Evolutionary conservation across 768 basidiomycete genomes (phyloP), one percentile per base, ranked within the genome.

Genomic region (Amanita polypyramis): DNA sequence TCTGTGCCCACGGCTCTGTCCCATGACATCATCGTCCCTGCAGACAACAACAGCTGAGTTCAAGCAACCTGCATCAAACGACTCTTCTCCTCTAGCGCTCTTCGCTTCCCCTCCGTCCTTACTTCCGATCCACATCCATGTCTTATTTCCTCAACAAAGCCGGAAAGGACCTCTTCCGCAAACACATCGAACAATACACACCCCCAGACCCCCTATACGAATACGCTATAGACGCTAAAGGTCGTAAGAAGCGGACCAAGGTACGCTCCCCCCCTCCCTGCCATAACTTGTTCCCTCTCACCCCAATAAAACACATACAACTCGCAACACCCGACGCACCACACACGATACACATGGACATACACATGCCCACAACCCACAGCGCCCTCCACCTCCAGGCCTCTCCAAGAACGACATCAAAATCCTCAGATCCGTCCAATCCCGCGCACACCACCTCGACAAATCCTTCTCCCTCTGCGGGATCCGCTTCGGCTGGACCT

Each of bases 401-500:
- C 73, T 96, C 2, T 85, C 86, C 0, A 61, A 72, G 12, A 76
- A 85, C 19, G 94, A 96, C 54, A 75, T 75, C 32, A 76, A 76
- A 42, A 82, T 92, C 43, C 70, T 96, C 35, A 75, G 74, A 54
- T 76, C 80, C 15, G 79, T 96, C 27, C 79, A 86, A 57, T 71
- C 74, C 29, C 73, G 90, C 5, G 91, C 90, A 1, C 87, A 86
- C 56, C 78, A 82, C 60, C 81, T 96, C 47, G 93, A 96, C 67
- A 92, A 89, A 62, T 81, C 87, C 2, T 88, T 96, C 70, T 70
- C 60, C 36, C 25, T 95, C 1, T 85, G 81, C 51, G 90, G 93
- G 8, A 59, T 94, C 45, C 77, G 79, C 10, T 91, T 95, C 51
- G 93, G 93, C 0, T 93, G 84, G 83, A 78, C 88, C 0, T 85